A percentile compares a stretch with the other conserved stretches of the same genome.
phyloP scores from a whole-genome alignment of 192 early-diverging fungal genomes.

The Gamsiella multidivaricata region DNA sequence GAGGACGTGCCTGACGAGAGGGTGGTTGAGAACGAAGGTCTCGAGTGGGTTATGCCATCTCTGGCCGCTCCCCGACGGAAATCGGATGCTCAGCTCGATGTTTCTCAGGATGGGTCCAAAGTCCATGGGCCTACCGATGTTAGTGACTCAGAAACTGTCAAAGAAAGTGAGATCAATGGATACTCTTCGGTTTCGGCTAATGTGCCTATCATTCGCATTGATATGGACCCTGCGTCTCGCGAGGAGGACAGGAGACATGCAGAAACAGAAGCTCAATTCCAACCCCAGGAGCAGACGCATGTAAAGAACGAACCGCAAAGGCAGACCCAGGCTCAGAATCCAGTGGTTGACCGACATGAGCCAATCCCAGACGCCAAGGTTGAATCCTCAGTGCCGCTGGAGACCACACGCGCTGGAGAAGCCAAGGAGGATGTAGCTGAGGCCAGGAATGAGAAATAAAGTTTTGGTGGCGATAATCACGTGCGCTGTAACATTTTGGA shows the following conservation, averaged over 20 bases:
- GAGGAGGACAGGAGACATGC: slow-evolving; percentile 18
- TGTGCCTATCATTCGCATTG: slow-evolving; percentile 50
- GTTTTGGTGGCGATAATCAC: not conserved
- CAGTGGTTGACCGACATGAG: too few relatives aligned
- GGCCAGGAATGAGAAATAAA: not conserved
- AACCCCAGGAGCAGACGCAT: not conserved
- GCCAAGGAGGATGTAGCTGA: too few relatives aligned
- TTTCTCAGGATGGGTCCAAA: not conserved
- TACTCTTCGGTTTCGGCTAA: not conserved
- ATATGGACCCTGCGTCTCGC: slow-evolving; percentile 31
- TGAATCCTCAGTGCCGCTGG: too few relatives aligned
- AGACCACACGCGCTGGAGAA: too few relatives aligned
- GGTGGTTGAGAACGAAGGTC: slow-evolving; percentile 32
- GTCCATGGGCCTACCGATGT: not conserved
- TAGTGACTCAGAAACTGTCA: not conserved
- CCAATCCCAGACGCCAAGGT: too few relatives aligned
- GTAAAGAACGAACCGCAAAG: not conserved
- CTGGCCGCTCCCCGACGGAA: slow-evolving; percentile 37
- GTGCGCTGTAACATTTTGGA: not conserved
- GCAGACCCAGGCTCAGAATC: too few relatives aligned
- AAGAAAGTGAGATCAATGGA: not conserved
- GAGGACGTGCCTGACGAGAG: slow-evolving; percentile 51
- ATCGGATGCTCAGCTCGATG: slow-evolving; percentile 19
- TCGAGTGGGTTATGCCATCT: slow-evolving; percentile 35
- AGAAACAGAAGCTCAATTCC: not conserved